Evolutionary conservation across 441 rosid species (phyloP).

Genomic region (Pelargonium fulgidum): DNA sequence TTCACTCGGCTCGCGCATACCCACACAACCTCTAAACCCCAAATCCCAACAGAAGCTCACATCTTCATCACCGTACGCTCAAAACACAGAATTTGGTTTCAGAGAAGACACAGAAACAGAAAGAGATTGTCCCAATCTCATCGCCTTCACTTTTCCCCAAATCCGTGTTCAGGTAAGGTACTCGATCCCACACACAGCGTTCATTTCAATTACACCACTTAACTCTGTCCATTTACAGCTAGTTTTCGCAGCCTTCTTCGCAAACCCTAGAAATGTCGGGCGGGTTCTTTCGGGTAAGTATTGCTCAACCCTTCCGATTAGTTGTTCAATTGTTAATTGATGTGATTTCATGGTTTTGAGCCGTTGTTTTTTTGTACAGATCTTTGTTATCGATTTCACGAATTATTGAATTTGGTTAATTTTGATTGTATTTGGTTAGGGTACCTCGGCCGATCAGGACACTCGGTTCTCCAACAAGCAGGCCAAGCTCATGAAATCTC

Average conservation of each 20-base stretch:
- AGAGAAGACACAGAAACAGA: neutral
- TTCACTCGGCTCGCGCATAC: neutral
- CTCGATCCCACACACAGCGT: neutral
- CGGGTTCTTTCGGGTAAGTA: constrained; percentile 77
- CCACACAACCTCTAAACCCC: neutral
- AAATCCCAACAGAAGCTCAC: neutral
- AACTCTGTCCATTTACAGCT: neutral
- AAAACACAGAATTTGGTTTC: neutral
- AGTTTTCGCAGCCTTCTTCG: constrained; percentile 6
- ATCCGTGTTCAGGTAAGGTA: neutral
- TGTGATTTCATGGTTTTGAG: neutral
- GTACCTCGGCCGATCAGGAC: constrained; percentile 96
- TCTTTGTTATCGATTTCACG: constrained; percentile 11
- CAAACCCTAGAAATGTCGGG: constrained; percentile 78
- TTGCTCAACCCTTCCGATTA: constrained; percentile 4
- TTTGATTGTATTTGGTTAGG: constrained; percentile 34
- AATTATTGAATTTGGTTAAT: neutral
- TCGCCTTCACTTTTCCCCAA: constrained; percentile 1
- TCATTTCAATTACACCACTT: neutral
- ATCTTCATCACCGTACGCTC: neutral
- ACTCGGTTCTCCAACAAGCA: constrained; percentile 98
- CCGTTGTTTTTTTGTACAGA: constrained; percentile 22
- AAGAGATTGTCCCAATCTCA: constrained; percentile 1
- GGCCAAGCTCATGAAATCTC: constrained; percentile 87
- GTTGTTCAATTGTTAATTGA: neutral